phyloP scores from a whole-genome alignment of 345 rosid genomes.

The Isatis tinctoria region DNA sequence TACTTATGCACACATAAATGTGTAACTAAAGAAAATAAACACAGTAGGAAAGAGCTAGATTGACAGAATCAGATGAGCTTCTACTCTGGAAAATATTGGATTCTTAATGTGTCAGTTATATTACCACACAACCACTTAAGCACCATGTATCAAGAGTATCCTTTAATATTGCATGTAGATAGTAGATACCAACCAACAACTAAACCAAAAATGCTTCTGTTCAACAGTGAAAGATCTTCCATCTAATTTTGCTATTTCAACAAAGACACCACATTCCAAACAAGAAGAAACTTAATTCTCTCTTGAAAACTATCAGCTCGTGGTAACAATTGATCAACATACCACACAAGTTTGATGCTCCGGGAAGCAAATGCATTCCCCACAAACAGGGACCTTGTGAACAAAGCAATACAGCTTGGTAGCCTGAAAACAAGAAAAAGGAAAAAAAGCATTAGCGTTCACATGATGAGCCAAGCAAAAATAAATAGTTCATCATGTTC shows the following conservation, averaged over 20 bases:
- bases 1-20: neutral
- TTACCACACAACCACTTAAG: neutral
- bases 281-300: neutral
- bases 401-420: conserved; percentile 95
- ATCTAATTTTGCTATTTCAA: neutral
- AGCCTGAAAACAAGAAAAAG: conserved; percentile 70
- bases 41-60: neutral
- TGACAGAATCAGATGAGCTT: neutral
- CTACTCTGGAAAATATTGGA: neutral
- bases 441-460: neutral
- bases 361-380: conserved; percentile 91
- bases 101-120: neutral
- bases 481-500: neutral
- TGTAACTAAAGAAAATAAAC: neutral
- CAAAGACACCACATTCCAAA: conserved; percentile 5
- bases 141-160: neutral
- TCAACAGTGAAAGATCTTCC: neutral
- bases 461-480: neutral
- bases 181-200: neutral
- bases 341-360: conserved; percentile 98
- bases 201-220: neutral
- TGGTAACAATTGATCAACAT: conserved; percentile 12
- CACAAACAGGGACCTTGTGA: conserved; percentile 97
- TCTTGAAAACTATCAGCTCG: neutral
- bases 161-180: neutral